A percentile compares a stretch with the other conserved stretches of the same genome.
phyloP scores from a whole-genome alignment of 352 stramenopile species.

The Phytophthora pseudosyringae region DNA sequence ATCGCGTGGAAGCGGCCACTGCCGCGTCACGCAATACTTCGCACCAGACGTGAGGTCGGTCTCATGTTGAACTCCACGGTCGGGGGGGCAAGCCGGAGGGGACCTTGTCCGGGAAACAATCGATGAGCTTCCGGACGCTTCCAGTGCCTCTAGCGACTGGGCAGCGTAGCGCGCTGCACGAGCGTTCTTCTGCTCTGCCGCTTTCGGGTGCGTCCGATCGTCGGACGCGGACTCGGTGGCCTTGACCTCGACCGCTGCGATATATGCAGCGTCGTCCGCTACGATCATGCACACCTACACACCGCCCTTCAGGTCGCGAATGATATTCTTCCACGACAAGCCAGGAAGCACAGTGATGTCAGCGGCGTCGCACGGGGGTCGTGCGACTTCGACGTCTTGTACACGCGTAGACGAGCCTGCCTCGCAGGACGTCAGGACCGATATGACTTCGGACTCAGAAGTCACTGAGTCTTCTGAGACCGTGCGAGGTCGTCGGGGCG shows the following conservation, averaged over 20 bases:
- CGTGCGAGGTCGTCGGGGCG: neutral
- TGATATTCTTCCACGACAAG: conserved; percentile 29
- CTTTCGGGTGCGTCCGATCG: neutral
- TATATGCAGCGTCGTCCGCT: neutral
- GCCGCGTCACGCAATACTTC: too few species aligned
- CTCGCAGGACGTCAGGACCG: neutral
- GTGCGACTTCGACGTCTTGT: neutral
- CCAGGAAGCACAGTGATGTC: conserved; percentile 2
- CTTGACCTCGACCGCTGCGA: neutral
- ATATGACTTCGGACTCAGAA: neutral
- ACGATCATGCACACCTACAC: neutral
- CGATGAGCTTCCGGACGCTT: too few species aligned
- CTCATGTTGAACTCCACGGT: conserved; percentile 34
- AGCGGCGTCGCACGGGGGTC: neutral
- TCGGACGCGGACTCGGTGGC: neutral
- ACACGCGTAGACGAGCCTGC: neutral
- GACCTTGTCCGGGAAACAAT: conserved; percentile 32
- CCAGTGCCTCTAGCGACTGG: too few species aligned
- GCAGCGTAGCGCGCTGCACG: too few species aligned
- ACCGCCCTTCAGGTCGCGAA: conserved; percentile 10
- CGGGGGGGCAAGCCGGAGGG: conserved; percentile 7
- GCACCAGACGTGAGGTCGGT: conserved; percentile 27
- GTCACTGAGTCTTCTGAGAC: neutral
- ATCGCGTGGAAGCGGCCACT: neutral
- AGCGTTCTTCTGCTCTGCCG: neutral